Base-by-base conservation (phyloP, 768 basidiomycete genomes). In the Hortiboletus flavorubellus region DNA sequence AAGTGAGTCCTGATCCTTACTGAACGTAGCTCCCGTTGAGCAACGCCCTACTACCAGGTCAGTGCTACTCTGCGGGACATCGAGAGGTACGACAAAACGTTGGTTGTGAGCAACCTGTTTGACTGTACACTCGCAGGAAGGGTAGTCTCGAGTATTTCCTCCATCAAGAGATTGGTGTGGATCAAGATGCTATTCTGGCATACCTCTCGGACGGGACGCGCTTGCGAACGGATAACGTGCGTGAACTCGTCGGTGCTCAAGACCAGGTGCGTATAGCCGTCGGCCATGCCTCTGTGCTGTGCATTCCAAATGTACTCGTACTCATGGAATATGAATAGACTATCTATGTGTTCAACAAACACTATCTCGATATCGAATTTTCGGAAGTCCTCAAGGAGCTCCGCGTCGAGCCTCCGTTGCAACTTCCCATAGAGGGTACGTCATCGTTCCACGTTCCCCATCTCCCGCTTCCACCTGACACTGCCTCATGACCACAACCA, bases 331-430 rank as follows among this genome's bases (percentile, higher is more conserved):
- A 26, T 38, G 21, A 15, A 40, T 26, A 82, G 91, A 78, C 83
- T 8, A 86, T 93, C 56, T 93, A 82, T 63, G 87, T 93, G 6
- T 93, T 89, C 73, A 93, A 92, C 72, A 91, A 90, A 64, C 76
- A 81, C 63, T 89, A 87, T 63, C 78, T 93, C 37, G 89, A 90
- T 59, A 75, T 83, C 42, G 83, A 87, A 47, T 52, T 87, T 30
- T 81, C 85, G 2, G 80, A 86, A 41, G 84, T 89, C 26, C 68
- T 91, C 15, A 76, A 70, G n/a, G 78, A 82, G 40, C 78, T 93
- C n/a, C 77, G 72, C 15, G 74, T 84, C 16, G 79, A 84, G 42
- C 76, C 88, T 3, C 76, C 78, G 16, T 63, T 89, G 23, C 86
- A 90, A 59, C 83, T 85, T n/a, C 77, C 81, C 16, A 80, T 89